Evolutionary conservation across 441 rosid genomes (phyloP), one percentile per base, ranked within the genome.

Genomic region (Pelargonium cotyledonis): DNA sequence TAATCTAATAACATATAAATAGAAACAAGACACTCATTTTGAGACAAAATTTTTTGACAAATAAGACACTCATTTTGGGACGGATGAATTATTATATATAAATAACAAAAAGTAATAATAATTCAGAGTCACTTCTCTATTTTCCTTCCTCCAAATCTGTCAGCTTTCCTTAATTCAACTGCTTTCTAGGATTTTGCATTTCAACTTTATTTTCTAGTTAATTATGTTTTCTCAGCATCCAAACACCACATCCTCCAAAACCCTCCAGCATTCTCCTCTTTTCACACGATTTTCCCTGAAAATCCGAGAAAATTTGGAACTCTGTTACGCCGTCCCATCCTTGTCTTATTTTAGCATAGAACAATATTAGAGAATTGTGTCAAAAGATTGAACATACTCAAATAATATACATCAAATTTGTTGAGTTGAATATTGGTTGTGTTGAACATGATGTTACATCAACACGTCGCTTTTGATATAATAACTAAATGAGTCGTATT

Each of bases 191-290:
- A 31, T 11, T n/a, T 16, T 2, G 11, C 12, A 9, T 46, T 21
- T 41, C n/a, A 6, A 8, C 8, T 60, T 21, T 11, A 29, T 70
- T 69, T 65, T 5, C 8, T 14, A 4, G 1, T 46, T 46, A 46
- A 8, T 46, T 46, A 46, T 8, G 8, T 8, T 14, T 46, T 74
- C 77, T 23, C 49, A 31, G 63, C 31, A 68, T 57, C 68, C 76
- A 70, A 75, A 78, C 80, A 73, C 3, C 70, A 67, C 26, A 78
- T 68, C 35, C 16, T 63, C 77, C 83, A 68, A 77, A 67, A 67
- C 40, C 19, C 8, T 14, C 41, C 10, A 51, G 6, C n/a, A 12
- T 65, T 14, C 26, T 40, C 68, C 6, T 40, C 66, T 62, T 19
- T 66, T 60, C 7, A n/a, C 41, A 8, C 40, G 18, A 12, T 51